Conservation (phyloP, 2,329 filamentous ascomycete species). For the Furcasterigmium furcatum region DNA sequence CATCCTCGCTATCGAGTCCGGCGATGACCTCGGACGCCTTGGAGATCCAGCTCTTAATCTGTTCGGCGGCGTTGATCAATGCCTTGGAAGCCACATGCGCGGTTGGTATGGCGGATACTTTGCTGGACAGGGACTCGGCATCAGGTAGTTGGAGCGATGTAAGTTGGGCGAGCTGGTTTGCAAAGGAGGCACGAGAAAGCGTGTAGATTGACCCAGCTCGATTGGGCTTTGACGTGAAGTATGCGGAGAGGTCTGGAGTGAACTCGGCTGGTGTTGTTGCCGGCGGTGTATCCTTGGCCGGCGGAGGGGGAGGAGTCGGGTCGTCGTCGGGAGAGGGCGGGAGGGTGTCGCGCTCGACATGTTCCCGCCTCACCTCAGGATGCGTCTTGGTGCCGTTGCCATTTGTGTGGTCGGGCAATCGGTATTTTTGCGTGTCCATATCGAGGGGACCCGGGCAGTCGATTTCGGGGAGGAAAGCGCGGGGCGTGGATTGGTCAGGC, state of each 20-base stretch:
- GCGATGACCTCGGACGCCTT: constrained; percentile 88
- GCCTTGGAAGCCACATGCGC: constrained; percentile 81
- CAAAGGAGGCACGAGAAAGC: constrained; percentile 86
- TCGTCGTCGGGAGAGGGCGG: constrained; percentile 31
- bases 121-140: constrained; percentile 76
- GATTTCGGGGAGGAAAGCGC: constrained; percentile 48
- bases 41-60: constrained; percentile 90
- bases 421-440: constrained; percentile 74
- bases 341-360: constrained; percentile 47
- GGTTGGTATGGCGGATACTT: constrained; percentile 80
- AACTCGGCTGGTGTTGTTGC: constrained; percentile 35
- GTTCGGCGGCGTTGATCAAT: constrained; percentile 81
- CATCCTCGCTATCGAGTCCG: constrained; percentile 90
- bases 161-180: constrained; percentile 87
- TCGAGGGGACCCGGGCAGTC: constrained; percentile 46
- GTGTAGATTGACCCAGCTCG: constrained; percentile 87
- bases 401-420: constrained; percentile 66
- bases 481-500: constrained; percentile 3
- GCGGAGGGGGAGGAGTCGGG: constrained; percentile 30
- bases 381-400: constrained; percentile 65
- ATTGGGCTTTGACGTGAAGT: constrained; percentile 58
- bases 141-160: constrained; percentile 88
- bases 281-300: constrained; percentile 46
- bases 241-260: constrained; percentile 50
- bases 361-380: constrained; percentile 53